phyloP scores from a whole-genome alignment of 371 early-diverging fungal genomes.

The Mucor lusitanicus region DNA sequence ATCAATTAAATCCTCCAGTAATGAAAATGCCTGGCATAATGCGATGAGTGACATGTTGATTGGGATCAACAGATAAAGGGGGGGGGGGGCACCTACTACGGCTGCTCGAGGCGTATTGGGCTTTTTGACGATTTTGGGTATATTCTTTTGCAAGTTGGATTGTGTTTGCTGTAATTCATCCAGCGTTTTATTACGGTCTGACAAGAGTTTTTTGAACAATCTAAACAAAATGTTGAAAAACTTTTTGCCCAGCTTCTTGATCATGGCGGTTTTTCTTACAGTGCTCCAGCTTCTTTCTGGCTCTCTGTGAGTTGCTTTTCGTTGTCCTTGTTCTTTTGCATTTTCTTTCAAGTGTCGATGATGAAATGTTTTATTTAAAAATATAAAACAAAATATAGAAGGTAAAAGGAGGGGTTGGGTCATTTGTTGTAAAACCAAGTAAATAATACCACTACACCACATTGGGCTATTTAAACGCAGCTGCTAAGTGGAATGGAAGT shows the following conservation, averaged over 20 bases:
- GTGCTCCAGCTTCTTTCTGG: slow-evolving; percentile 13
- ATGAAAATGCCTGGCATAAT: slow-evolving; percentile 37
- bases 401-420: background rate
- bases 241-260: background rate
- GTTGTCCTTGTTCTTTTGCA: slow-evolving; percentile 12
- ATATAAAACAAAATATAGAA: background rate
- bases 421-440: too few relatives aligned
- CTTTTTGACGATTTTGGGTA: slow-evolving; percentile 15
- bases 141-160: slow-evolving; percentile 30
- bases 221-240: slow-evolving; percentile 11
- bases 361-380: background rate
- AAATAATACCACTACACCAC: too few relatives aligned
- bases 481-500: slow-evolving; percentile 18
- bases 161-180: slow-evolving; percentile 44
- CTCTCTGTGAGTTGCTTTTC: slow-evolving; percentile 7
- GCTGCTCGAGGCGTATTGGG: slow-evolving; percentile 29
- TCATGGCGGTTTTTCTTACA: background rate
- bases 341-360: background rate
- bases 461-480: slow-evolving; percentile 9
- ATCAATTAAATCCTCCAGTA: slow-evolving; percentile 60
- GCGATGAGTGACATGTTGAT: background rate
- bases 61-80: background rate
- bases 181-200: slow-evolving; percentile 42
- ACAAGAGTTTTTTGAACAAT: slow-evolving; percentile 35
- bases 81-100: slow-evolving; percentile 14